phyloP scores from a whole-genome alignment of 192 early-diverging fungal species.

The Coemansia sp. region DNA sequence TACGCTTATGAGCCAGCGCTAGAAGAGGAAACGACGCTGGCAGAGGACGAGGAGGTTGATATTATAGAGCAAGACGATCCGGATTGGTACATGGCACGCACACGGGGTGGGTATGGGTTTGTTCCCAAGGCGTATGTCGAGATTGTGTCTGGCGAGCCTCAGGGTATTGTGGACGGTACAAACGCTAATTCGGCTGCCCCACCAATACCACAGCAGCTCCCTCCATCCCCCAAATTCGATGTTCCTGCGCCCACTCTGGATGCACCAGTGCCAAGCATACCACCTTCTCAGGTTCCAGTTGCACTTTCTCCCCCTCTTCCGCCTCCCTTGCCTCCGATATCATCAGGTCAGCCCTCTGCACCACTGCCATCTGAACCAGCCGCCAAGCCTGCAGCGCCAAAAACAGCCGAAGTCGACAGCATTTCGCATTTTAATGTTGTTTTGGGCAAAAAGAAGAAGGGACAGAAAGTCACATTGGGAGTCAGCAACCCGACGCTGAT shows the following conservation, averaged over 20 bases:
- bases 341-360: too few species aligned
- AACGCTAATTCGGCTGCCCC: background rate
- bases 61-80: conserved; percentile 82
- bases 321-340: conserved; percentile 6
- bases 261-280: background rate
- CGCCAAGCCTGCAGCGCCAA: background rate
- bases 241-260: background rate
- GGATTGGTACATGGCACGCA: conserved; percentile 90
- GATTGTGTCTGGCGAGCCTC: conserved; percentile 27
- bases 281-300: background rate
- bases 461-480: conserved; percentile 65
- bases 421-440: conserved; percentile 45
- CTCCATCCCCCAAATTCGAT: background rate
- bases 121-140: conserved; percentile 86
- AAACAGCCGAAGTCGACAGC: conserved; percentile 1
- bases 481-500: conserved; percentile 62
- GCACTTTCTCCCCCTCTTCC: background rate
- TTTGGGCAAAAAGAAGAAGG: conserved; percentile 74
- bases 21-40: conserved; percentile 81
- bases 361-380: conserved; percentile 1
- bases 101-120: conserved; percentile 72
- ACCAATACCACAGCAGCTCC: too few species aligned
- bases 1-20: conserved; percentile 82
- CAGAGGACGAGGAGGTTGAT: conserved; percentile 68
- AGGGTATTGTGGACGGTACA: background rate